Percentiles rank a stretch among this genome's conserved stretches.
Evolutionary conservation across 495 filamentous ascomycete species (phyloP).

Genomic region (Annulohypoxylon nitens): DNA sequence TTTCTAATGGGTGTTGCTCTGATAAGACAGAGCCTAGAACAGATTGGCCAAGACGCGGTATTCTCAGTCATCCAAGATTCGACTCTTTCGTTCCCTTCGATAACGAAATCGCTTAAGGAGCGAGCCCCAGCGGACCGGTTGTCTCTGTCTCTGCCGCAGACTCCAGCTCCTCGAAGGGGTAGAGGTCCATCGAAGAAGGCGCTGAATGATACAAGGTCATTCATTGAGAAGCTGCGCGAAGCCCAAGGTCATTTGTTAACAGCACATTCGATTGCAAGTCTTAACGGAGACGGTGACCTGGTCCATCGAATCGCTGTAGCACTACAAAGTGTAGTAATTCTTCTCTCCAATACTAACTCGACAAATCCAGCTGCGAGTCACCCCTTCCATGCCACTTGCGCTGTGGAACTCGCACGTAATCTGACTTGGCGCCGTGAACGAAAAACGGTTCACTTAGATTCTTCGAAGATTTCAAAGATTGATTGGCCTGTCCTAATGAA

Average conservation of each 20-base stretch:
- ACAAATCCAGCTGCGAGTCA: constrained; percentile 54
- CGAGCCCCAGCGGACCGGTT: constrained; percentile 36
- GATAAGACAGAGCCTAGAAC: constrained; percentile 70
- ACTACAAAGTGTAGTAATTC: constrained; percentile 71
- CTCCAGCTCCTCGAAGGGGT: constrained; percentile 48
- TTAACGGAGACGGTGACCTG: constrained; percentile 60
- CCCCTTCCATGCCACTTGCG: constrained; percentile 69
- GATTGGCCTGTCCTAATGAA: constrained; percentile 50
- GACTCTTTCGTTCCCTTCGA: constrained; percentile 83
- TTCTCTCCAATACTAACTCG: constrained; percentile 71
- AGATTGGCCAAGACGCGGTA: constrained; percentile 82
- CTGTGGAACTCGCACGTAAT: constrained; percentile 73
- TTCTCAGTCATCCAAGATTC: constrained; percentile 93
- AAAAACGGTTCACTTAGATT: constrained; percentile 61
- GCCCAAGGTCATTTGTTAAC: constrained; percentile 71
- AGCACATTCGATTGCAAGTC: constrained; percentile 66
- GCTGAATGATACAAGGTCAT: constrained; percentile 55
- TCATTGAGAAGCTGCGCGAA: constrained; percentile 69
- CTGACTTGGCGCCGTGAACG: constrained; percentile 71
- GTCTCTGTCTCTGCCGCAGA: constrained; percentile 45
- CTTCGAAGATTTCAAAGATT: constrained; percentile 44
- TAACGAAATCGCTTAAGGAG: constrained; percentile 53
- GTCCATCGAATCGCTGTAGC: constrained; percentile 70
- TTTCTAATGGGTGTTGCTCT: constrained; percentile 71
- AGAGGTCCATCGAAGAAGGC: constrained; percentile 40